A percentile compares a stretch with the other conserved stretches of the same genome.
Evolutionary conservation across 257 asterid genomes (phyloP).

Genomic region (Penstemon newberryi): DNA sequence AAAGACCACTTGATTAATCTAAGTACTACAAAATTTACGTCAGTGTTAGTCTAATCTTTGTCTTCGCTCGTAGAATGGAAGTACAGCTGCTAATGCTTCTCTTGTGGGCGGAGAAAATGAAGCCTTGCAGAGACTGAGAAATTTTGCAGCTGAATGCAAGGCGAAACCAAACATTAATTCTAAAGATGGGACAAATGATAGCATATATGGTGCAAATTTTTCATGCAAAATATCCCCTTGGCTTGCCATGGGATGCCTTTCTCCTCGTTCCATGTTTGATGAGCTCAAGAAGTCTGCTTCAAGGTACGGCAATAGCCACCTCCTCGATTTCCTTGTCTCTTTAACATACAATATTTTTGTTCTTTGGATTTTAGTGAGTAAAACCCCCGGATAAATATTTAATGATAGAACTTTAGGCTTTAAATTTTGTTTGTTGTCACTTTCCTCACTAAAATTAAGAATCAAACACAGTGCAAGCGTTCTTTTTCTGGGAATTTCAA

Average conservation of each 20-base stretch:
- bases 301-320: constrained; percentile 39
- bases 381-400: no score
- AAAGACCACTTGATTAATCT: neutral
- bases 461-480: neutral
- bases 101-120: constrained; percentile 94
- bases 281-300: constrained; percentile 81
- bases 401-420: no score
- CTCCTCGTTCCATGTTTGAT: constrained; percentile 96
- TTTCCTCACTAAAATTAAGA: no score
- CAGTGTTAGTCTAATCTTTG: constrained; percentile 5
- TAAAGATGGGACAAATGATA: constrained; percentile 57
- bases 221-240: constrained; percentile 98
- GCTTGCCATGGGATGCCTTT: constrained; percentile 98
- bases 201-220: constrained; percentile 91
- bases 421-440: neutral
- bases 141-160: constrained; percentile 71
- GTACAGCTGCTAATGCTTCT: constrained; percentile 59
- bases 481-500: neutral
- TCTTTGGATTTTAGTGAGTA: no score
- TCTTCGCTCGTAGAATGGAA: constrained; percentile 58
- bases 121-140: constrained; percentile 81
- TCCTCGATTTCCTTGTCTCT: no score
- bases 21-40: neutral
- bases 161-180: constrained; percentile 59
- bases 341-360: no score